Evolutionary conservation across 805 yeast genomes (phyloP), one percentile per base, ranked within the genome.

Genomic region (Zygoascus bituminiphila): DNA sequence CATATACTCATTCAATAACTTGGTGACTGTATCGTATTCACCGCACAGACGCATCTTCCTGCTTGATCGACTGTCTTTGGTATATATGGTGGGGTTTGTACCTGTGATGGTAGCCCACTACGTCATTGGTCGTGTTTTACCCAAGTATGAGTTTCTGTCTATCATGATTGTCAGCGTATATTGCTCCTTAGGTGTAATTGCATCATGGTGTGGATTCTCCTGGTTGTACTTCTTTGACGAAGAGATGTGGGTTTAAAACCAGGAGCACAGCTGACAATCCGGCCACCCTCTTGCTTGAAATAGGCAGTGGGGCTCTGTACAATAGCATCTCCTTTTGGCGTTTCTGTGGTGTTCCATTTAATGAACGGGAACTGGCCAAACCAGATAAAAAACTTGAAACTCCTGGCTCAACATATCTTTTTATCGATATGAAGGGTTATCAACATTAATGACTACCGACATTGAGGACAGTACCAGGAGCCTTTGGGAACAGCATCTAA

Each of bases 221-320:
- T 89, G 96, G 96, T 68, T 85, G 47, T 89, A 86, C 61, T 86
- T 88, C 63, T 79, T 86, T 48, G 89, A 84, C 61, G 95, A 88
- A 23, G 58, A 51, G 10, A 36, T 59, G 31, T 59, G 61, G 58
- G 29, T 26, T 3, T 14, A 39, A 23, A 2, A 3, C 4, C 5
- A 36, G 20, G 15, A 4, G 17, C 12, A 36, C 12, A 4, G 10
- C 33, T 12, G 3, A 12, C 15, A 12, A 12, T 29, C n/a, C 33
- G 10, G 9, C 33, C 33, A 29, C 33, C 33, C n/a, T n/a, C n/a
- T n/a, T n/a, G n/a, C n/a, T n/a, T n/a, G n/a, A n/a, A n/a, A n/a
- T n/a, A n/a, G n/a, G n/a, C n/a, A n/a, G n/a, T n/a, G n/a, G n/a
- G n/a, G n/a, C n/a, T n/a, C n/a, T n/a, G n/a, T n/a, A n/a, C n/a